Evolutionary conservation across 2,329 filamentous ascomycete genomes (phyloP), one percentile per base, ranked within the genome.

Genomic region (Epichloe hybrida): DNA sequence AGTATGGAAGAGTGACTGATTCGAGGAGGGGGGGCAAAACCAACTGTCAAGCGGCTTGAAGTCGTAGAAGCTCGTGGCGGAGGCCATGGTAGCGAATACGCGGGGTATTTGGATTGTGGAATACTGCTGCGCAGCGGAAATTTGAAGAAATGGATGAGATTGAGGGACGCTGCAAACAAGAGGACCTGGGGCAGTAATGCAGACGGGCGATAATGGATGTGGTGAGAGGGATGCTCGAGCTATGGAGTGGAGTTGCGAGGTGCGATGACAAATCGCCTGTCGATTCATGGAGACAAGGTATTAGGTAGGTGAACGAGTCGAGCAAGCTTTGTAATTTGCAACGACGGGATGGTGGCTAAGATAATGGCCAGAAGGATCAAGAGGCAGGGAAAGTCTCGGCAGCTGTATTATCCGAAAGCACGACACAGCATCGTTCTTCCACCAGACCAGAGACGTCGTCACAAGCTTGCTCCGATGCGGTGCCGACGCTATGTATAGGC

Each of bases 11-110:
- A 12, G 27, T 37, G n/a, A 34, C 20, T n/a, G 15, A 5, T 13
- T 38, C 20, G 20, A 4, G 13, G 7, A 12, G 17, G 27, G 13
- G 23, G 6, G 23, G 6, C 11, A 15, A 17, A 38, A 48, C 45
- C 34, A 74, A 88, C 85, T 89, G 70, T 91, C 82, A 59, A 85
- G 79, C 57, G 86, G 83, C 72, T 83, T 87, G 71, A 94, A 94
- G 66, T 90, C 84, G 75, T 84, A 93, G 67, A 95, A 88, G 58
- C 54, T 61, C 35, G 68, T 66, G 48, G 69, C 69, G 42, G 69
- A 69, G 51, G 69, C 60, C 69, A 71, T 71, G 40, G 55, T 64
- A 51, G 55, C 50, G 4, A 43, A 48, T 41, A 46, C 23, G 41
- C 46, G 48, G 42, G 48, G 41, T 54, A 51, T 46, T 39, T 51